phyloP scores from a whole-genome alignment of 2,329 filamentous ascomycete genomes.

The Cercospora sojina region DNA sequence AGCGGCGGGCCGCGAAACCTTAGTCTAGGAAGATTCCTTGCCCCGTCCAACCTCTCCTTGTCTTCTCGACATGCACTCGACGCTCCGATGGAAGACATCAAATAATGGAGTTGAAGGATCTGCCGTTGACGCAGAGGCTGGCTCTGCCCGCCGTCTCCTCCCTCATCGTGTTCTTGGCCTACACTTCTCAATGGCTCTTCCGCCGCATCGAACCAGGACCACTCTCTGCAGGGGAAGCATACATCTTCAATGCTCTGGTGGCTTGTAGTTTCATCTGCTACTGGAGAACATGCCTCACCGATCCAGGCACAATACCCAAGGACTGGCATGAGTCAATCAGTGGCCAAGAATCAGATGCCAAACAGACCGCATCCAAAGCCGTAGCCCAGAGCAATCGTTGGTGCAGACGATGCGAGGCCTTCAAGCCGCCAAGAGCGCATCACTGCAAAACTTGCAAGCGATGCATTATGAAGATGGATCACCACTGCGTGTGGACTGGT shows the following conservation, averaged over 20 bases:
- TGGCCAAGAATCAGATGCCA: slow-evolving; percentile 30
- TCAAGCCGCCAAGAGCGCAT: slow-evolving; percentile 75
- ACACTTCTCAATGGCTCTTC: slow-evolving; percentile 71
- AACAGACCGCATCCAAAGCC: slow-evolving; percentile 25
- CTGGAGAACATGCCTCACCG: slow-evolving; percentile 59
- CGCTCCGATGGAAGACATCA: not conserved
- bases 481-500: slow-evolving; percentile 77
- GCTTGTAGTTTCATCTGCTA: slow-evolving; percentile 68
- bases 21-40: not conserved
- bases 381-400: slow-evolving; percentile 50
- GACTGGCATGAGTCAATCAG: slow-evolving; percentile 39
- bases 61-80: not conserved
- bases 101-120: slow-evolving; percentile 18
- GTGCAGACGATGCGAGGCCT: slow-evolving; percentile 73
- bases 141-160: slow-evolving; percentile 67
- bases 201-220: slow-evolving; percentile 58
- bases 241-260: slow-evolving; percentile 66
- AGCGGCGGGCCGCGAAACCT: not conserved
- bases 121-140: slow-evolving; percentile 43
- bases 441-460: slow-evolving; percentile 75
- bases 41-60: slow-evolving; percentile 3
- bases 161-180: slow-evolving; percentile 68
- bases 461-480: slow-evolving; percentile 42
- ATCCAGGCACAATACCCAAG: slow-evolving; percentile 56
- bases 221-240: slow-evolving; percentile 56